Percentiles rank a stretch among this genome's conserved stretches.
Evolutionary conservation across 768 basidiomycete genomes (phyloP).

Genomic region (Boletus coccyginus): DNA sequence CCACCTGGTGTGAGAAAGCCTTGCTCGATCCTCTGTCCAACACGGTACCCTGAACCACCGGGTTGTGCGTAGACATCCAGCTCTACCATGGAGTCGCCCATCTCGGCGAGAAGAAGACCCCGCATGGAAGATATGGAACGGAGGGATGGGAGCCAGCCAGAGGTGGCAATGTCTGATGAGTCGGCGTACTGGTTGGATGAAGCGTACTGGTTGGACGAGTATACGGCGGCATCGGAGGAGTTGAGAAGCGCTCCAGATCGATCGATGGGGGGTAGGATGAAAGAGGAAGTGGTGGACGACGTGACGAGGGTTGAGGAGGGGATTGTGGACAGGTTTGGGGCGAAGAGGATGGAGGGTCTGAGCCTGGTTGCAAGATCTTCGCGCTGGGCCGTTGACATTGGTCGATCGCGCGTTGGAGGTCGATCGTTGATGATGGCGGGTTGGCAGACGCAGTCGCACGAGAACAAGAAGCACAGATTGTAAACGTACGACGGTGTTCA

Average conservation of each 20-base stretch:
- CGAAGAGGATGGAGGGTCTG: slow-evolving; percentile 17
- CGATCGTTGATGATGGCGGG: slow-evolving; percentile 2
- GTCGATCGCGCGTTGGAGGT: slow-evolving; percentile 5
- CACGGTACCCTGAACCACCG: slow-evolving; percentile 36
- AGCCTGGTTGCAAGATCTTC: slow-evolving; percentile 1
- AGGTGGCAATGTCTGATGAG: slow-evolving; percentile 1
- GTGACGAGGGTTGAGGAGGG: slow-evolving; percentile 24
- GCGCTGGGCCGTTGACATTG: slow-evolving; percentile 12
- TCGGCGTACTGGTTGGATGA: slow-evolving; percentile 1
- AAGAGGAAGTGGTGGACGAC: slow-evolving; percentile 25
- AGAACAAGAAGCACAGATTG: slow-evolving; percentile 3
- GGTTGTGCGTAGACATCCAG: slow-evolving; percentile 35
- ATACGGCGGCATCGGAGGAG: slow-evolving; percentile 22
- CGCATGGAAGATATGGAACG: slow-evolving; percentile 42
- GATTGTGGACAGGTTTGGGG: slow-evolving; percentile 26
- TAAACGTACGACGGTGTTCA: slow-evolving; percentile 12
- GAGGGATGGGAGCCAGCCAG: slow-evolving; percentile 26
- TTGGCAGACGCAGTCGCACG: slow-evolving; percentile 13
- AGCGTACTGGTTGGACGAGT: not conserved
- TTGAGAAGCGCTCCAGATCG: slow-evolving; percentile 13
- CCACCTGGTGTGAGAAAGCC: slow-evolving; percentile 33
- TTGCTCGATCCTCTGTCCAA: slow-evolving; percentile 40
- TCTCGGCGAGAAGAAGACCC: slow-evolving; percentile 47
- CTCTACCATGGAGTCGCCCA: slow-evolving; percentile 46
- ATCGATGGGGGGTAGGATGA: slow-evolving; percentile 15